These are phyloP conservation scores for Santalum album DNA, from an alignment of 164 flowering plant genomes.

Conservation along the genomic window DNA sequence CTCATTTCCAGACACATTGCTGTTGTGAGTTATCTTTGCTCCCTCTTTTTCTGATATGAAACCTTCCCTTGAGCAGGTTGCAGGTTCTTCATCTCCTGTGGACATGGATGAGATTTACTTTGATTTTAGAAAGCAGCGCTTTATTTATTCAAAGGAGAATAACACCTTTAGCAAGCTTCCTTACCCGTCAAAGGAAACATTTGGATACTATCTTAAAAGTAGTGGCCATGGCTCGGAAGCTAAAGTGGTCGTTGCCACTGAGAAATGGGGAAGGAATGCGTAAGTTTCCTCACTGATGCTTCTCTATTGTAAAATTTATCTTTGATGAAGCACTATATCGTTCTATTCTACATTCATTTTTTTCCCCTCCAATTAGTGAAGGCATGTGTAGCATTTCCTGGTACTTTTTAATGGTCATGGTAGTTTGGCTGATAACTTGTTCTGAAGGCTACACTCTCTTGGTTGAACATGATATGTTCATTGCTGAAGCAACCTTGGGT, in stretches of 20 bases:
- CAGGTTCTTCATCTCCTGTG: constrained; percentile 39
- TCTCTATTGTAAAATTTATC: too few relatives aligned
- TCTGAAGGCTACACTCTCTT: too few relatives aligned
- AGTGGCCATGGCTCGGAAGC: constrained; percentile 92
- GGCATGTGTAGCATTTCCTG: too few relatives aligned
- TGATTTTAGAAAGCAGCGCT: constrained; percentile 90
- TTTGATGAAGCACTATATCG: too few relatives aligned
- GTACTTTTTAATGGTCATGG: too few relatives aligned
- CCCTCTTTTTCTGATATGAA: constrained; percentile 1
- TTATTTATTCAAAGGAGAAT: constrained; percentile 68
- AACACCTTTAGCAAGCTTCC: constrained; percentile 78
- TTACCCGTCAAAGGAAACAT: constrained; percentile 80
- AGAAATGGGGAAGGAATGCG: constrained; percentile 98
- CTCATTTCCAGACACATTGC: neutral
- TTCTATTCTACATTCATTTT: too few relatives aligned
- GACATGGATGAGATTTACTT: constrained; percentile 77
- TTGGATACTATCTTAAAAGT: constrained; percentile 69
- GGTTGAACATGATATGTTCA: too few relatives aligned
- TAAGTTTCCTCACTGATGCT: constrained; percentile 24
- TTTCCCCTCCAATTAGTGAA: too few relatives aligned
- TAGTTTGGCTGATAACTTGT: too few relatives aligned
- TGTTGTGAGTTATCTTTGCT: neutral
- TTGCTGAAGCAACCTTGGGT: too few relatives aligned
- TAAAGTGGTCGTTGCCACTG: constrained; percentile 63
- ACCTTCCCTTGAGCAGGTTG: constrained; percentile 23